Evolutionary conservation across 2,329 filamentous ascomycete genomes (phyloP), one percentile per base, ranked within the genome.

Genomic region (Colletotrichum echinochloae): DNA sequence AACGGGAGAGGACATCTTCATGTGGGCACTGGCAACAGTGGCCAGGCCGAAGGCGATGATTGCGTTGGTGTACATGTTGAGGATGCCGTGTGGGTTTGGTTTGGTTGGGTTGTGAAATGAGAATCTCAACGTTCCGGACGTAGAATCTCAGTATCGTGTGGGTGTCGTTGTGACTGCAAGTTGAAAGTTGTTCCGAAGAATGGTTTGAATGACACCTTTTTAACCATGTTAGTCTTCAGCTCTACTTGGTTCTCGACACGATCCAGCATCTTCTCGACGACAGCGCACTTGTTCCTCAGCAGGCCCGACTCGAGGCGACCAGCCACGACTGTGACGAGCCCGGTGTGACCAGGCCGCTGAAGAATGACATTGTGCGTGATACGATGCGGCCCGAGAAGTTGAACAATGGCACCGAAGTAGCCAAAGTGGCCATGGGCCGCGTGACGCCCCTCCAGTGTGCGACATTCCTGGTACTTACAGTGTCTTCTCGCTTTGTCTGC

Each of bases 1-100:
- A 4, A 83, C 78, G 0, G 96, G 95, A 11, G 83, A 85, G 62
- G 77, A 81, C 85, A 98, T 91, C 49, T 87, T 83, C 86, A 98
- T 92, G 81, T 98, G 96, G 52, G 92, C 94, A 60, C 88, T 87
- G 75, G 86, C 88, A 65, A 88, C 75, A 71, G 89, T 82, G 74
- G 87, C 85, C 76, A 94, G 79, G 77, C 89, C 86, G 87, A 83
- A 76, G 54, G 84, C 66, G 63, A 88, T 79, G 72, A 88, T 76
- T 74, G 84, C 78, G 76, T 86, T 86, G 63, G 83, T 77, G 76
- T 83, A 81, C 87, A 88, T 88, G 76, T 80, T 88, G 82, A 84
- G 82, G 79, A 82, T 81, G 76, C 82, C 85, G 73, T 76, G 80
- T 65, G 65, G 62, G 60, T 76, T 52, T 44, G 18, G 20, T 8